phyloP scores from a whole-genome alignment of 768 basidiomycete species.

The Boletus rufocinnamomeus region DNA sequence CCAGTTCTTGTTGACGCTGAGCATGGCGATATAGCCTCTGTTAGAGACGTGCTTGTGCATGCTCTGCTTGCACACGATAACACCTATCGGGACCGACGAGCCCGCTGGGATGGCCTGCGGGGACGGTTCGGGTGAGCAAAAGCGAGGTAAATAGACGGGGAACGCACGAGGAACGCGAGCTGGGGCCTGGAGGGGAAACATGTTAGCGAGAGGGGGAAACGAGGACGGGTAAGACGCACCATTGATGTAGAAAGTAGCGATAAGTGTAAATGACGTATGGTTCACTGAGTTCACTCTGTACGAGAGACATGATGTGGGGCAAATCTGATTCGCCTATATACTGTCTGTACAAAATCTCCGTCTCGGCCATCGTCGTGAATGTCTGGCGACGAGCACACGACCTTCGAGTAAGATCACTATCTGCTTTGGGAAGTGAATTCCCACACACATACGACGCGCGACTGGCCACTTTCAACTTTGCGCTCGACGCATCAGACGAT shows the following conservation, averaged over 20 bases:
- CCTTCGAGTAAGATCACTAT: no score
- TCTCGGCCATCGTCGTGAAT: conserved; percentile 30
- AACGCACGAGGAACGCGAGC: conserved; percentile 72
- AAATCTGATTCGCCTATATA: conserved; percentile 80
- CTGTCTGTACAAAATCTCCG: conserved; percentile 58
- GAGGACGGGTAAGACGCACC: conserved; percentile 53
- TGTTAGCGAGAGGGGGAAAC: conserved; percentile 1
- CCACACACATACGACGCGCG: neutral
- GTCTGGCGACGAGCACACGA: neutral
- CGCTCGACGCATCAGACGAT: conserved; percentile 25
- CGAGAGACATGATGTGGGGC: conserved; percentile 80
- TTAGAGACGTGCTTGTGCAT: conserved; percentile 73
- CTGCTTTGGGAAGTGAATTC: neutral
- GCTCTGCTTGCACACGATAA: conserved; percentile 97
- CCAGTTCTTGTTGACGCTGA: conserved; percentile 83
- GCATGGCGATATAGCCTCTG: conserved; percentile 97
- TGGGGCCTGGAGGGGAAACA: conserved; percentile 67
- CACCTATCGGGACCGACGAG: conserved; percentile 69
- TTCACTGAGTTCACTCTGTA: conserved; percentile 91
- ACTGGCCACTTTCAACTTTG: neutral
- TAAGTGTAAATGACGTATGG: conserved; percentile 97
- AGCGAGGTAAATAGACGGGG: rapidly evolving
- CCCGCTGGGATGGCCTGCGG: conserved; percentile 30
- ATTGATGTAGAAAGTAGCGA: conserved; percentile 94
- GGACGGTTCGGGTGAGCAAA: neutral